A percentile compares a stretch with the other conserved stretches of the same genome.
Conservation (phyloP, 2,329 filamentous ascomycete species). For the Dothiorella sarmentorum region DNA sequence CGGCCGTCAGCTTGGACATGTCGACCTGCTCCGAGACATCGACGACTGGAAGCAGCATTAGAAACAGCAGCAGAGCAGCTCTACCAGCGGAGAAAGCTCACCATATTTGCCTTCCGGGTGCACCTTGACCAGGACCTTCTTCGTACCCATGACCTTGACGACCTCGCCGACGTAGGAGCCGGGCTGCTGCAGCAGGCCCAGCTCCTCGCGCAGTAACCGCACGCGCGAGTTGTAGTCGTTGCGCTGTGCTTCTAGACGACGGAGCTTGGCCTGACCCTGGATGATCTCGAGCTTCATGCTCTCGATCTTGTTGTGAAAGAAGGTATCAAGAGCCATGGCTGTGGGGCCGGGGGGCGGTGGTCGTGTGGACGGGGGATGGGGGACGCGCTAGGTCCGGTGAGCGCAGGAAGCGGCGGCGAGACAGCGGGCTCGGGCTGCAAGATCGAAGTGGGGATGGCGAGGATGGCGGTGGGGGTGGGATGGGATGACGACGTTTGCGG, state of each 20-base stretch:
- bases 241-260: constrained; percentile 92
- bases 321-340: constrained; percentile 97
- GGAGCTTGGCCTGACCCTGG: constrained; percentile 92
- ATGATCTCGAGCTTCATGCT: constrained; percentile 99
- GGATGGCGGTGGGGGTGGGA: neutral
- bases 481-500: neutral
- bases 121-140: constrained; percentile 98
- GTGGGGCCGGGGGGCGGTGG: constrained; percentile 27
- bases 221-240: constrained; percentile 99
- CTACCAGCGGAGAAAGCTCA: constrained; percentile 44
- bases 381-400: neutral
- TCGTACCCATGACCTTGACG: constrained; percentile 99
- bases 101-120: constrained; percentile 99
- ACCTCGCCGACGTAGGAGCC: constrained; percentile 98
- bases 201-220: constrained; percentile 87
- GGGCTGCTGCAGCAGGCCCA: constrained; percentile 92
- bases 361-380: neutral
- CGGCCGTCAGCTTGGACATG: constrained; percentile 89
- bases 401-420: neutral
- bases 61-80: neutral
- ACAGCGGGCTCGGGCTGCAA: neutral
- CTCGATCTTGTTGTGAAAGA: constrained; percentile 99
- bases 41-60: constrained; percentile 64
- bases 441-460: neutral
- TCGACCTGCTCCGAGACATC: constrained; percentile 94